These are phyloP conservation scores for Alternaria viburni DNA, from an alignment of 2,329 filamentous ascomycete species.

Conservation along the genomic window DNA sequence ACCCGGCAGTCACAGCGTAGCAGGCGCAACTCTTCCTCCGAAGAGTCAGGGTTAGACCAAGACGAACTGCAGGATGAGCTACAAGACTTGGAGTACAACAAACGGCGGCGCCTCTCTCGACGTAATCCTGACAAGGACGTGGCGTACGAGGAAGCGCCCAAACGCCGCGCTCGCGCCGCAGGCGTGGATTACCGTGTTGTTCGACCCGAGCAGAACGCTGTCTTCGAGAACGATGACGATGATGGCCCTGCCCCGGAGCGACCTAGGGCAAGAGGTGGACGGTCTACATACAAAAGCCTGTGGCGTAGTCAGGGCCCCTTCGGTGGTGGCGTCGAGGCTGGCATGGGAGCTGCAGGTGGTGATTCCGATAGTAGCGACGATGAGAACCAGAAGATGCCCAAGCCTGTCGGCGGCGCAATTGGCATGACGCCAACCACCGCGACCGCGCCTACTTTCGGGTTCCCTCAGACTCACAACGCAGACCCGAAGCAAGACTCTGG, in stretches of 20 bases:
- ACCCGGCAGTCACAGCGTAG: conserved; percentile 54
- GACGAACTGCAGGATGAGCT: conserved; percentile 50
- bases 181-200: conserved; percentile 84
- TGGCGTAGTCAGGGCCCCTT: conserved; percentile 94
- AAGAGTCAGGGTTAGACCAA: conserved; percentile 53
- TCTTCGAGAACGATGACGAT: conserved; percentile 79
- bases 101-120: conserved; percentile 45
- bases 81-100: conserved; percentile 63
- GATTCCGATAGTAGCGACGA: conserved; percentile 98
- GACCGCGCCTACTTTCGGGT: conserved; percentile 57
- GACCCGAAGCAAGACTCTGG: conserved; percentile 62
- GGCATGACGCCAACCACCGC: conserved; percentile 67
- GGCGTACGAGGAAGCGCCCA: conserved; percentile 63
- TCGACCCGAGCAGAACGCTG: conserved; percentile 71
- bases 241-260: conserved; percentile 71
- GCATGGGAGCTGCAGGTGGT: conserved; percentile 75
- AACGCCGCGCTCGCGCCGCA: conserved; percentile 68
- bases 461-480: conserved; percentile 63
- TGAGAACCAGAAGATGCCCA: conserved; percentile 71
- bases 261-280: conserved; percentile 67
- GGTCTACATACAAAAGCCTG: conserved; percentile 70
- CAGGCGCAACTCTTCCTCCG: conserved; percentile 56
- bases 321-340: conserved; percentile 81
- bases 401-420: conserved; percentile 64
- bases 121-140: conserved; percentile 50